Evolutionary conservation across 202 grass and related monocot genomes (phyloP).

Genomic region (Carex arenaria): DNA sequence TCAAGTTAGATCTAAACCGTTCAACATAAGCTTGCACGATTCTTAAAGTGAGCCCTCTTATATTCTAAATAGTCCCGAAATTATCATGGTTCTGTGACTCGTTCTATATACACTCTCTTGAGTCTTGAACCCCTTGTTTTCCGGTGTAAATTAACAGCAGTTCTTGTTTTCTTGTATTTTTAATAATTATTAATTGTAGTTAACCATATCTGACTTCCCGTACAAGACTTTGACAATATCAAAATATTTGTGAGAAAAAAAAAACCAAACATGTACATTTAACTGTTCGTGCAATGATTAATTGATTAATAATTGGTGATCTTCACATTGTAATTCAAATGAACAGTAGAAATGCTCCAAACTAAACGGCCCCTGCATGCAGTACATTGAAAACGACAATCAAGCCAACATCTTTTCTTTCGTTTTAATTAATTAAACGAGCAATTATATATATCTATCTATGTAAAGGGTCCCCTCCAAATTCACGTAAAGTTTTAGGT

Average conservation of each 20-base stretch:
- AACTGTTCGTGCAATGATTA: conserved; percentile 1
- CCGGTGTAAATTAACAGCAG: too few species aligned
- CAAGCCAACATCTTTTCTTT: conserved; percentile 12
- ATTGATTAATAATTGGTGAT: too few species aligned
- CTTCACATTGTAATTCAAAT: neutral
- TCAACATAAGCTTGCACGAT: too few species aligned
- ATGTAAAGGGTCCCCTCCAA: neutral
- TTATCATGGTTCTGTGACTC: too few species aligned
- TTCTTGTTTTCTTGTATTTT: neutral
- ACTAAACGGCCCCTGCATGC: neutral
- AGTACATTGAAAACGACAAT: conserved; percentile 8
- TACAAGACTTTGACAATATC: neutral
- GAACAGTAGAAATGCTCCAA: neutral
- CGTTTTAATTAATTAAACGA: neutral
- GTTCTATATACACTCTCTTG: too few species aligned
- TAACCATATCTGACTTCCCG: neutral
- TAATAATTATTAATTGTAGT: neutral
- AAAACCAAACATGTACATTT: neutral
- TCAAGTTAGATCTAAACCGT: too few species aligned
- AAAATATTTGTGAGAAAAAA: neutral
- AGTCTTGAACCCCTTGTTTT: too few species aligned
- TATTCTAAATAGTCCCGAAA: too few species aligned
- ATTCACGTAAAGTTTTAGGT: conserved; percentile 4
- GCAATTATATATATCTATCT: conserved; percentile 13
- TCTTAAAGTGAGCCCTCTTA: too few species aligned